These are phyloP conservation scores for Aspergillus unguis DNA, from an alignment of 2,329 filamentous ascomycete species.

Conservation along the genomic window DNA sequence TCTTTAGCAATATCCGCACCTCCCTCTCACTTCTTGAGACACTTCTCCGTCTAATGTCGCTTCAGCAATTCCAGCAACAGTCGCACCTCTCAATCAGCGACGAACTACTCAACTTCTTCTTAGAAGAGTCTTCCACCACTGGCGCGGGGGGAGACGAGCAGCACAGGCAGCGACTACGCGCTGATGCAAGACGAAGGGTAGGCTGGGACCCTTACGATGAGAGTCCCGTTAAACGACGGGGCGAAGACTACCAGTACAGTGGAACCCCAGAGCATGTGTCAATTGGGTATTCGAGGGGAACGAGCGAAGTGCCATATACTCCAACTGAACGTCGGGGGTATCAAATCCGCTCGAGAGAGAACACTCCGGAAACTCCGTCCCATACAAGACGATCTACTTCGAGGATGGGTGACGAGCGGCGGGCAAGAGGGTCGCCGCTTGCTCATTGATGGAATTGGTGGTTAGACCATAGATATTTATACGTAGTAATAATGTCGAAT, in stretches of 20 bases:
- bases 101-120: conserved; percentile 83
- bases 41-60: conserved; percentile 75
- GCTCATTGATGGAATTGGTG: conserved; percentile 22
- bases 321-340: conserved; percentile 27
- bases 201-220: conserved; percentile 72
- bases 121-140: conserved; percentile 65
- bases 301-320: conserved; percentile 25
- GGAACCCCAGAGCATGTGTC: conserved; percentile 26
- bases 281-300: conserved; percentile 23
- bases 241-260: conserved; percentile 62
- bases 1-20: conserved; percentile 56
- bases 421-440: conserved; percentile 33
- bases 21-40: conserved; percentile 82
- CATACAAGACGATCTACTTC: conserved; percentile 22
- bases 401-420: conserved; percentile 17
- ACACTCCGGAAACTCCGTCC: conserved; percentile 31
- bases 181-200: conserved; percentile 59
- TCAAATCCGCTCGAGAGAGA: conserved; percentile 32
- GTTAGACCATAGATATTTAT: too few species aligned
- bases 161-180: conserved; percentile 57
- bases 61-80: conserved; percentile 88
- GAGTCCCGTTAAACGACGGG: conserved; percentile 62
- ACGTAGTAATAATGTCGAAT: too few species aligned
- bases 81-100: conserved; percentile 88
- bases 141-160: conserved; percentile 62